Evolutionary conservation across 2,329 filamentous ascomycete species (phyloP), one percentile per base, ranked within the genome.

Genomic region (Penicillium expansum): DNA sequence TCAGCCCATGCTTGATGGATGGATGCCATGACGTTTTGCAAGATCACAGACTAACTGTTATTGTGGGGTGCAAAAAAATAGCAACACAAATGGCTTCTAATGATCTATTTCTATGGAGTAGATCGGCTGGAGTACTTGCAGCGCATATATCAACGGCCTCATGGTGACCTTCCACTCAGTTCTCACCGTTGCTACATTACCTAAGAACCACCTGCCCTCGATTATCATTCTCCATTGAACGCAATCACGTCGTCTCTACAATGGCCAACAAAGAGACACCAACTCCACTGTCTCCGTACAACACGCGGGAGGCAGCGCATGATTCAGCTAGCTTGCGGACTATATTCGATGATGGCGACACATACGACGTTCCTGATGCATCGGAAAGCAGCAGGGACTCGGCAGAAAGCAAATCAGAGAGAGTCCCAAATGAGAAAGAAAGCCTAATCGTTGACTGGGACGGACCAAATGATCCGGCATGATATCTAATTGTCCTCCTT

Each of bases 391-490:
- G 39, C 9, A 6, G 11, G 4, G 32, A 33, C 1, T 44, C 20
- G 11, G 11, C 14, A 24, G 7, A 13, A n/a, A 8, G 1, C 10
- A 32, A 32, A 22, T 10, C 11, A 0, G 38, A 39, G 6, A 22
- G 5, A n/a, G 13, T 13, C 14, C 11, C 20, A 8, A 27, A 35
- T 3, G 16, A 27, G 4, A 48, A 53, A 33, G 39, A 47, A 6
- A 22, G 1, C 14, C 1, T 16, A 3, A 49, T 54, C 14, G 49
- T 60, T 1, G 50, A n/a, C 1, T 57, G 57, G 57, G 47, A 48
- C 11, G 57, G 48, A 0, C 35, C 48, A 10, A 16, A 54, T 38
- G 57, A 60, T 39, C 50, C 42, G 20, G 55, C 33, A 51, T 32
- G 18, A n/a, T 16, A 29, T 16, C 38, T 8, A 1, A n/a, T 3